Evolutionary conservation across 2,329 filamentous ascomycete genomes (phyloP).

Genomic region (Mycosphaerella arachidis): DNA sequence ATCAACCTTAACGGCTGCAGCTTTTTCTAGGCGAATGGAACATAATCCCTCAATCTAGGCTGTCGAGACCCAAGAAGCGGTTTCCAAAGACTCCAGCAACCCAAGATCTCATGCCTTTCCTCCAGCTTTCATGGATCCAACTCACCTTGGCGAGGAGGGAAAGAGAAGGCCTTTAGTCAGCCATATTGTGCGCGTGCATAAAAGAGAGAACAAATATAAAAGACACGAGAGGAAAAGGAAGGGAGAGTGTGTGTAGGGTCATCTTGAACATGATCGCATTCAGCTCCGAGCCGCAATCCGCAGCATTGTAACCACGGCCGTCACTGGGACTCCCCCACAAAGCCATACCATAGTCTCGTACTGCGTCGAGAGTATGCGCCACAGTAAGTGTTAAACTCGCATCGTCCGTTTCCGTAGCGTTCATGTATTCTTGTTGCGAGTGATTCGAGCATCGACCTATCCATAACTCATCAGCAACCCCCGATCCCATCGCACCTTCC

Average conservation of each 20-base stretch:
- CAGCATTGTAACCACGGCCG: not conserved
- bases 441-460: not conserved
- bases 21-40: constrained; percentile 54
- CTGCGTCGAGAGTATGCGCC: not conserved
- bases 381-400: not conserved
- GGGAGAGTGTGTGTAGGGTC: not conserved
- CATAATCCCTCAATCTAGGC: constrained; percentile 25
- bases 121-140: constrained; percentile 27
- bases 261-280: constrained; percentile 1
- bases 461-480: not conserved
- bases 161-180: constrained; percentile 31
- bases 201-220: not conserved
- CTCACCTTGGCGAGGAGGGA: constrained; percentile 21
- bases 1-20: constrained; percentile 55
- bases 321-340: not conserved
- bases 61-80: constrained; percentile 29
- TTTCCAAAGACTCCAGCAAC: constrained; percentile 36
- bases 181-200: constrained; percentile 6
- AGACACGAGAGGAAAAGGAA: not conserved
- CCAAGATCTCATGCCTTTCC: constrained; percentile 28
- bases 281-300: not conserved
- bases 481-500: not conserved
- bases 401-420: not conserved
- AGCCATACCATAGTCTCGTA: not conserved
- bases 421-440: not conserved